These are phyloP conservation scores for Linum usitatissimum DNA, from an alignment of 345 rosid species.

Conservation along the genomic window DNA sequence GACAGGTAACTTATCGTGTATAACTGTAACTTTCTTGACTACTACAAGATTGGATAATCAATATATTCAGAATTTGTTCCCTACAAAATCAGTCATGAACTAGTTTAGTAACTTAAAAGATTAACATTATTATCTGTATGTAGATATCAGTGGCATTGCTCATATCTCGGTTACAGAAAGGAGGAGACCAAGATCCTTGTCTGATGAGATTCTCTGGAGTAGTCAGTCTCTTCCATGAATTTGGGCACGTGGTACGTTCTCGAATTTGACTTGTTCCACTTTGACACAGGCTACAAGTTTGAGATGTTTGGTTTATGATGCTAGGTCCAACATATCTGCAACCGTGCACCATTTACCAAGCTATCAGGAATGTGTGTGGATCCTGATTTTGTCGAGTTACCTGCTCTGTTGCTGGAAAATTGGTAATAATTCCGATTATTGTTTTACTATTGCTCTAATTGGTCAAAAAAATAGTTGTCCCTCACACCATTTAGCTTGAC, in stretches of 20 bases:
- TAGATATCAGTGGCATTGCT: slow-evolving; percentile 70
- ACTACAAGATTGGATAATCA: not conserved
- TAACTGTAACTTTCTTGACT: not conserved
- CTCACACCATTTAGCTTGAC: slow-evolving; percentile 14
- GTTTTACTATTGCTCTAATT: slow-evolving; percentile 6
- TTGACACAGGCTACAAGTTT: not conserved
- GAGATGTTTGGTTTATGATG: not conserved
- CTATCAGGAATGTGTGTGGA: slow-evolving; percentile 79
- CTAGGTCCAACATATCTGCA: slow-evolving; percentile 88
- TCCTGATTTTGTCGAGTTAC: slow-evolving; percentile 91
- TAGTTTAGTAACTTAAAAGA: not conserved
- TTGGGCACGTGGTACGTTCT: slow-evolving; percentile 87
- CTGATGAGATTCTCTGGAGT: slow-evolving; percentile 83
- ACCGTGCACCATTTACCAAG: slow-evolving; percentile 76
- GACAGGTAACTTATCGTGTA: slow-evolving; percentile 37
- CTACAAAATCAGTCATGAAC: no score
- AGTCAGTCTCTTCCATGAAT: slow-evolving; percentile 84
- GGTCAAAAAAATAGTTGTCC: slow-evolving; percentile 5
- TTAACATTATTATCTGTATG: slow-evolving; percentile 14
- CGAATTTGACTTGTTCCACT: no score
- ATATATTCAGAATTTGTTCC: no score
- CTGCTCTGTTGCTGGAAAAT: slow-evolving; percentile 69
- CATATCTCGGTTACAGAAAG: slow-evolving; percentile 63
- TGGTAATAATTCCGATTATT: slow-evolving; percentile 33
- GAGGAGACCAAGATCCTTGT: slow-evolving; percentile 25